A percentile compares a stretch with the other conserved stretches of the same genome.
Conservation (phyloP, 257 asterid genomes). For the Fraxinus quadrangulata region DNA sequence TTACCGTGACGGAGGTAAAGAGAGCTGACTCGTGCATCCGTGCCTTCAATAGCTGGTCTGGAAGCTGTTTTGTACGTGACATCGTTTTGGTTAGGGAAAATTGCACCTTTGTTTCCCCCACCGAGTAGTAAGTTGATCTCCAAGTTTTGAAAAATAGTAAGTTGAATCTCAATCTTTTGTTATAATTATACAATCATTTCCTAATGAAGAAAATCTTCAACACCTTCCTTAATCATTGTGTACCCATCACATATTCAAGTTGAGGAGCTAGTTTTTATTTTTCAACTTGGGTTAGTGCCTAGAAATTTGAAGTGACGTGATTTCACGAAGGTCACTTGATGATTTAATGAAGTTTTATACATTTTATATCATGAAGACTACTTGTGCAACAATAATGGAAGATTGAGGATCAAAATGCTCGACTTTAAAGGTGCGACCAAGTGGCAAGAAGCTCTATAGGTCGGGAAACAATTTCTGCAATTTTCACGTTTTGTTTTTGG, state of each 20-base stretch:
- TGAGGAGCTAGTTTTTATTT: background rate
- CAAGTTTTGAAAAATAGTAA: no score
- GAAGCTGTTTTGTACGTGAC: background rate
- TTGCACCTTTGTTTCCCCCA: background rate
- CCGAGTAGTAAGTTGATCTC: background rate
- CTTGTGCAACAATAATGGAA: background rate
- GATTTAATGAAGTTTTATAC: background rate
- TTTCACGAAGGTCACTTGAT: background rate
- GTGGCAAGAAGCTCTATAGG: background rate
- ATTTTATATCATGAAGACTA: background rate
- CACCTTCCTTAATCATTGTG: background rate
- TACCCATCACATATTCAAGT: background rate
- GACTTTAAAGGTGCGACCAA: background rate
- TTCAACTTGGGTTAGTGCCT: background rate
- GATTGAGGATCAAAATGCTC: background rate
- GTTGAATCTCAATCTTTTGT: no score
- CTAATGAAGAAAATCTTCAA: no score
- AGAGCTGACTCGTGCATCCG: background rate
- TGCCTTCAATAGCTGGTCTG: background rate
- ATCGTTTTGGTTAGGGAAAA: background rate
- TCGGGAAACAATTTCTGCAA: background rate
- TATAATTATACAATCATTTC: no score
- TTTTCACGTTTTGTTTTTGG: background rate
- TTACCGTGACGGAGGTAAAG: background rate
- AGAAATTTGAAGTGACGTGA: background rate